Conservation (phyloP, 805 yeast species). For the Maudiozyma saulgeensis region DNA sequence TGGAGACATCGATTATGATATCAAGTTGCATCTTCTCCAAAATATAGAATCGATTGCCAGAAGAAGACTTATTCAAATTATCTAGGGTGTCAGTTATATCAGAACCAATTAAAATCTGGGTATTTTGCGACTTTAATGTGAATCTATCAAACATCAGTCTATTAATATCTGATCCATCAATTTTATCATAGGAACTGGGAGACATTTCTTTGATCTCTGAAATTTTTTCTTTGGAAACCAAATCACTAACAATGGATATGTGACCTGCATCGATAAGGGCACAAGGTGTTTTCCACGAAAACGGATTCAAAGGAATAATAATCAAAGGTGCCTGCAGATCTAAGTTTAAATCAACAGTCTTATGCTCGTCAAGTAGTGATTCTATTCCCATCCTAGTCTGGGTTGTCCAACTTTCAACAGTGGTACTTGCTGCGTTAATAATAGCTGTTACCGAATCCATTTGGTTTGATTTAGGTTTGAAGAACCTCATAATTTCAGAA, state of each 20-base stretch:
- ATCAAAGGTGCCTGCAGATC: slow-evolving; percentile 92
- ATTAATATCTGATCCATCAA: slow-evolving; percentile 39
- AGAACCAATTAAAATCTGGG: slow-evolving; percentile 83
- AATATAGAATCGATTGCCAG: slow-evolving; percentile 40
- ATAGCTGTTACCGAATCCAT: slow-evolving; percentile 83
- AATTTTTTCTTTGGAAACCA: slow-evolving; percentile 60
- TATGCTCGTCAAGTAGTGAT: slow-evolving; percentile 90
- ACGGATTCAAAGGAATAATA: slow-evolving; percentile 74
- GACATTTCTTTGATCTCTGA: slow-evolving; percentile 59
- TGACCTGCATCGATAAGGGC: slow-evolving; percentile 94
- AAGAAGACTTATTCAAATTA: slow-evolving; percentile 45
- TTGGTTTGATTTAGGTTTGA: slow-evolving; percentile 79
- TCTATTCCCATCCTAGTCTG: slow-evolving; percentile 89
- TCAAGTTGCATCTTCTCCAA: slow-evolving; percentile 70
- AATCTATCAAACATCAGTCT: slow-evolving; percentile 86
- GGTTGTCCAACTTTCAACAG: slow-evolving; percentile 80
- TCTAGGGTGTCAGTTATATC: slow-evolving; percentile 67
- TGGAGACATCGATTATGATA: slow-evolving; percentile 70
- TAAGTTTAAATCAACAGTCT: slow-evolving; percentile 72
- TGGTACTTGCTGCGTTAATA: slow-evolving; percentile 89
- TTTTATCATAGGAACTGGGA: slow-evolving; percentile 60
- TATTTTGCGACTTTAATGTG: slow-evolving; percentile 64
- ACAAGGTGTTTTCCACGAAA: slow-evolving; percentile 75
- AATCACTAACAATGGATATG: slow-evolving; percentile 70
- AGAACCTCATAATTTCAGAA: slow-evolving; percentile 65